These are phyloP conservation scores for Rubia occidens DNA, from an alignment of 305 asterid species.

Conservation along the genomic window DNA sequence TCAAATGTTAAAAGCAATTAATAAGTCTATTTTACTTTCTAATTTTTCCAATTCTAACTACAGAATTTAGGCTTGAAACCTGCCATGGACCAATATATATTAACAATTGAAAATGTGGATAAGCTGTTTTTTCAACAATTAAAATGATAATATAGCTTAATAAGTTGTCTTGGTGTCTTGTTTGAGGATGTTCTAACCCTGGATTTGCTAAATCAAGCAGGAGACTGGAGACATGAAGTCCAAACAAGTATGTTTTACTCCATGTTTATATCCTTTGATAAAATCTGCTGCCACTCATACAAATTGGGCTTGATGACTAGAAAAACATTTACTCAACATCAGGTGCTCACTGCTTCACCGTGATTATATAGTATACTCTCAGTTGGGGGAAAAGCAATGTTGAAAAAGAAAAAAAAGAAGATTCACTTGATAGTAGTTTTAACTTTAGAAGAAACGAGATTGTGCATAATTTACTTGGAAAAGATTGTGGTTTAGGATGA, in stretches of 20 bases:
- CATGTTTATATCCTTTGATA: not conserved
- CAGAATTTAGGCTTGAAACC: too few species aligned
- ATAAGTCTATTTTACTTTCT: too few species aligned
- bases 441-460: too few species aligned
- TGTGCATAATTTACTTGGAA: too few species aligned
- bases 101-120: too few species aligned
- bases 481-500: too few species aligned
- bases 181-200: not conserved
- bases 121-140: too few species aligned
- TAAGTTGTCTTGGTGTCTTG: not conserved
- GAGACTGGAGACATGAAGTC: not conserved
- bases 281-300: not conserved
- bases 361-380: not conserved
- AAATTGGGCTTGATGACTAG: not conserved
- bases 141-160: not conserved
- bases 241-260: constrained; percentile 2
- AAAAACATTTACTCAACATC: not conserved
- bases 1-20: too few species aligned
- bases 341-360: not conserved
- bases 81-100: too few species aligned
- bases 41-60: too few species aligned
- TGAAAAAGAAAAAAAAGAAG: not conserved
- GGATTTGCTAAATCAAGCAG: not conserved
- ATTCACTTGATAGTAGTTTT: not conserved
- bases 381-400: not conserved